A percentile compares a stretch with the other conserved stretches of the same genome.
Conservation (phyloP, 1,284 basidiomycete species). For the Marasmius sp. region DNA sequence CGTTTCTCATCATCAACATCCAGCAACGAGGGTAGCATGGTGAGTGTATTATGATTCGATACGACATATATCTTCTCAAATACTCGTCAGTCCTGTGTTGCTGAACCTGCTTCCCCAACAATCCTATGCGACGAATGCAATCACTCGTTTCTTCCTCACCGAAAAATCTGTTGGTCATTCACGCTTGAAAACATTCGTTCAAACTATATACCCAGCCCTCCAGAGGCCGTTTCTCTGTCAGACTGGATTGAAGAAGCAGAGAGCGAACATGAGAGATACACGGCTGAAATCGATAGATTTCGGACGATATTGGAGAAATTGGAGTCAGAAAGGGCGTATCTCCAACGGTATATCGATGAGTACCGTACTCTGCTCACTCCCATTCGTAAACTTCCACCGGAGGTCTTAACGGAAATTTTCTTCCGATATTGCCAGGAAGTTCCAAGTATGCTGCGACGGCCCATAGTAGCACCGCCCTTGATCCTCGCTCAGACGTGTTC, state of each 20-base stretch:
- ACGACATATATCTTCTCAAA: not conserved
- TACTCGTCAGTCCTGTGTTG: not conserved
- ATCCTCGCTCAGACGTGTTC: not conserved
- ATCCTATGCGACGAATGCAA: not conserved
- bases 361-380: constrained; percentile 1
- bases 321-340: not conserved
- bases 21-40: too few species aligned
- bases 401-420: not conserved
- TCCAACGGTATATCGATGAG: not conserved
- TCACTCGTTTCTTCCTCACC: not conserved
- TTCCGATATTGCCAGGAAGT: not conserved
- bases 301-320: not conserved
- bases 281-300: not conserved
- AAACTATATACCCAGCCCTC: not conserved
- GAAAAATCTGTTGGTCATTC: not conserved
- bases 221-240: not conserved
- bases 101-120: not conserved
- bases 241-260: not conserved
- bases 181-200: not conserved
- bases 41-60: not conserved
- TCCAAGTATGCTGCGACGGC: not conserved
- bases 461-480: not conserved
- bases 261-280: not conserved
- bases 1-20: too few species aligned
- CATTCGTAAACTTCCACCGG: constrained; percentile 3